phyloP scores from a whole-genome alignment of 345 rosid species.

The Populus tremula region DNA sequence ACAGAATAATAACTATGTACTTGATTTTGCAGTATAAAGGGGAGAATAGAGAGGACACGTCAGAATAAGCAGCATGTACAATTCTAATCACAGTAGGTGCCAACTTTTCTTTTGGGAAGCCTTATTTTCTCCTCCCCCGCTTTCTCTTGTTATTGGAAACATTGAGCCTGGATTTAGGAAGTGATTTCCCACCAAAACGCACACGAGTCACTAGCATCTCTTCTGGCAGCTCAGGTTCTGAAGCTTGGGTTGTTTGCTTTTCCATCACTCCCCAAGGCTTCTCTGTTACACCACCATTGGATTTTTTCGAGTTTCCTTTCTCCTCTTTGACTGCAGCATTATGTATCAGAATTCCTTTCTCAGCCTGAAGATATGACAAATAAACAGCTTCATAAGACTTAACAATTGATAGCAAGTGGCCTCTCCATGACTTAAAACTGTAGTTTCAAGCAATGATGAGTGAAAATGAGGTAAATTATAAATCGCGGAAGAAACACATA shows the following conservation, averaged over 20 bases:
- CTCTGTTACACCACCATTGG: constrained; percentile 24
- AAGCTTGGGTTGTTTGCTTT: constrained; percentile 8
- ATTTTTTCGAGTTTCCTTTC: constrained; percentile 23
- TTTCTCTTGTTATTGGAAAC: constrained; percentile 45
- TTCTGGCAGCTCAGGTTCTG: constrained; percentile 12
- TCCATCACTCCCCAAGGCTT: constrained; percentile 25
- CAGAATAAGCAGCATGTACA: neutral
- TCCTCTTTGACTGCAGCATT: constrained; percentile 46
- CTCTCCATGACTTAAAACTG: neutral
- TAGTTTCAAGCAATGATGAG: neutral
- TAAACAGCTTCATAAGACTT: neutral
- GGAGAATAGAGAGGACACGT: neutral
- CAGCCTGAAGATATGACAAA: constrained; percentile 21
- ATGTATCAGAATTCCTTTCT: constrained; percentile 27
- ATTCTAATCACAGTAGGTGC: neutral
- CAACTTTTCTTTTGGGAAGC: neutral
- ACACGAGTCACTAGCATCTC: constrained; percentile 15
- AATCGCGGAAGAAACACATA: constrained; percentile 29
- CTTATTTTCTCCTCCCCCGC: constrained; percentile 45
- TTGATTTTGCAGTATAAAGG: neutral
- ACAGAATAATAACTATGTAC: neutral
- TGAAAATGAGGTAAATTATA: neutral
- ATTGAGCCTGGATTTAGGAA: constrained; percentile 44
- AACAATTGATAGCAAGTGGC: neutral
- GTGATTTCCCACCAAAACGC: constrained; percentile 21